Evolutionary conservation across 2,329 filamentous ascomycete species (phyloP), one percentile per base, ranked within the genome.

Genomic region (Colletotrichum spinosum): DNA sequence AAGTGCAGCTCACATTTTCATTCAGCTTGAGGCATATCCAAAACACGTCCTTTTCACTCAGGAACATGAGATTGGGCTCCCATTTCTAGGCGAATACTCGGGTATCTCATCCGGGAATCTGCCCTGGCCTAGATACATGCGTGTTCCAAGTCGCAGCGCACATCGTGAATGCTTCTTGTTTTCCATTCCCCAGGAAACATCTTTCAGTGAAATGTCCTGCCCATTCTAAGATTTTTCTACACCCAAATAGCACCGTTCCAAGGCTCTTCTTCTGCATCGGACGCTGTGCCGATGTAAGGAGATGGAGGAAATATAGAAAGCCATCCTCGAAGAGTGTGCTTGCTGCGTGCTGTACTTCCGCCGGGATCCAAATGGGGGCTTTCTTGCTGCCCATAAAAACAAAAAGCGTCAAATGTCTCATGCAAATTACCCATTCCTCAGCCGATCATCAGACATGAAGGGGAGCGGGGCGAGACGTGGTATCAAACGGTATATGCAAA

Each of bases 401-500:
- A 25, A 13, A 45, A 48, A 65, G 42, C 35, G 33, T 55, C 46
- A 65, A 65, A 62, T 50, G 45, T 57, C 58, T 57, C 52, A 15
- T 34, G 9, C 33, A 34, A 49, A 13, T 49, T 37, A 17, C 55
- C 25, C 25, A 25, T 25, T 25, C 17, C 10, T 4, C 25, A 9
- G 12, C 46, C 46, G 8, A 6, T 49, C 25, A 9, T 7, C 11
- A 6, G 25, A 13, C 9, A 35, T n/a, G 45, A 17, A 12, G 33
- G 2, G 41, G 37, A 39, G 35, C 25, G 13, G 48, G 33, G 48
- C n/a, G 17, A 55, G 62, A 53, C 52, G 58, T 65, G 62, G 62
- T 65, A 65, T 65, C 62, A 65, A 65, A 62, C 52, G 62, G 58
- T 62, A 44, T 62, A 65, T 53, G 60, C 41, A 13, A 13, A 57